Conservation (phyloP, 768 basidiomycete species). For the Daedaleopsis nitida region DNA sequence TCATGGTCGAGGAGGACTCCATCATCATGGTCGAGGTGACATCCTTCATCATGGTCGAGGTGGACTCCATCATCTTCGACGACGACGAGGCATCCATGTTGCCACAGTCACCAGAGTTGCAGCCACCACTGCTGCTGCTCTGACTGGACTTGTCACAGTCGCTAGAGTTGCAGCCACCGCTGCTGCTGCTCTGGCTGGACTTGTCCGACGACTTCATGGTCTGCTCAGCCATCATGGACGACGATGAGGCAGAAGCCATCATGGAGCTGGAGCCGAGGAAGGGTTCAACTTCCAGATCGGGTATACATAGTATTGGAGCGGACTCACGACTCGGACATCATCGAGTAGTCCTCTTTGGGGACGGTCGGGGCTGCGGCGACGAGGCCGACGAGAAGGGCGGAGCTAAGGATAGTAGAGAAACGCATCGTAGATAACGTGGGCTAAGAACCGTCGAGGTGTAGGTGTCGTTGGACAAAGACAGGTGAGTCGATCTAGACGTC, state of each 20-base stretch:
- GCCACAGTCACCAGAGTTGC: constrained; percentile 10
- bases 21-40: neutral
- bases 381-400: constrained; percentile 54
- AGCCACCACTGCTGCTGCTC: neutral
- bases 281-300: neutral
- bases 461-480: constrained; percentile 38
- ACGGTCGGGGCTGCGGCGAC: constrained; percentile 46
- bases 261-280: neutral
- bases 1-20: neutral
- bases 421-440: constrained; percentile 53
- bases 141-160: constrained; percentile 25
- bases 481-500: constrained; percentile 30
- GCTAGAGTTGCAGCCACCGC: constrained; percentile 21
- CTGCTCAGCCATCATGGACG: neutral
- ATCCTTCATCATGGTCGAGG: neutral
- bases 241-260: neutral
- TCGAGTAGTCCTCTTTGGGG: constrained; percentile 38
- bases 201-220: neutral
- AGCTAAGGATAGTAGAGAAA: constrained; percentile 55
- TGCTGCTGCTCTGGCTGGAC: constrained; percentile 3
- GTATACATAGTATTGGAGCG: neutral
- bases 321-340: neutral
- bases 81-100: constrained; percentile 5
- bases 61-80: neutral
- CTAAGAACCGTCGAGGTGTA: constrained; percentile 48